Evolutionary conservation across 306 rosid species (phyloP).

Genomic region (Cucurbita moschata): DNA sequence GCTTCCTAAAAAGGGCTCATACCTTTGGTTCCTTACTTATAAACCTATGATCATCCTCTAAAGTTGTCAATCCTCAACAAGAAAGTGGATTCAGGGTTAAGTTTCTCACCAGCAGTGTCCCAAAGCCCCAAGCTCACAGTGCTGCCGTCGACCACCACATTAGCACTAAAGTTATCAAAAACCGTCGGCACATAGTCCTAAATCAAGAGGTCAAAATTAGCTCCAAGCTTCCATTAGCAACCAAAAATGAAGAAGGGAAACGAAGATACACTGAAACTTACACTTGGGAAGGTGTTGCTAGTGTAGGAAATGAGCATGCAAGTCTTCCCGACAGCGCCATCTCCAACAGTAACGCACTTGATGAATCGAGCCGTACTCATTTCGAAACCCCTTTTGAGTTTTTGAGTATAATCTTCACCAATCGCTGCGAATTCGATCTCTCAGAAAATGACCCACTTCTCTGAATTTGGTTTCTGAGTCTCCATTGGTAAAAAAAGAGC

Average conservation of each 20-base stretch:
- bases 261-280: background rate
- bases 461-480: slow-evolving; percentile 10
- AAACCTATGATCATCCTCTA: too few species aligned
- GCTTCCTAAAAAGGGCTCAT: too few species aligned
- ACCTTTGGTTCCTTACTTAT: too few species aligned
- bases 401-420: background rate
- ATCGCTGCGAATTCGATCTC: background rate
- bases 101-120: slow-evolving; percentile 84
- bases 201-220: background rate
- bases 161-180: slow-evolving; percentile 89
- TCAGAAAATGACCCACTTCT: background rate
- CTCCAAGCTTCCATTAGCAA: background rate
- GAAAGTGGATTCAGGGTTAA: background rate
- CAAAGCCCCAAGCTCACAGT: slow-evolving; percentile 82
- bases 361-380: slow-evolving; percentile 91
- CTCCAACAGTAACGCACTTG: slow-evolving; percentile 89
- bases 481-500: slow-evolving; percentile 13
- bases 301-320: slow-evolving; percentile 21
- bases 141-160: slow-evolving; percentile 93
- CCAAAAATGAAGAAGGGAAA: background rate
- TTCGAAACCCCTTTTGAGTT: background rate
- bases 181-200: slow-evolving; percentile 92
- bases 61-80: too few species aligned
- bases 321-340: slow-evolving; percentile 90
- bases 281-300: slow-evolving; percentile 85